Base-by-base conservation (phyloP, 805 yeast genomes). In the Candida gorgasii region DNA sequence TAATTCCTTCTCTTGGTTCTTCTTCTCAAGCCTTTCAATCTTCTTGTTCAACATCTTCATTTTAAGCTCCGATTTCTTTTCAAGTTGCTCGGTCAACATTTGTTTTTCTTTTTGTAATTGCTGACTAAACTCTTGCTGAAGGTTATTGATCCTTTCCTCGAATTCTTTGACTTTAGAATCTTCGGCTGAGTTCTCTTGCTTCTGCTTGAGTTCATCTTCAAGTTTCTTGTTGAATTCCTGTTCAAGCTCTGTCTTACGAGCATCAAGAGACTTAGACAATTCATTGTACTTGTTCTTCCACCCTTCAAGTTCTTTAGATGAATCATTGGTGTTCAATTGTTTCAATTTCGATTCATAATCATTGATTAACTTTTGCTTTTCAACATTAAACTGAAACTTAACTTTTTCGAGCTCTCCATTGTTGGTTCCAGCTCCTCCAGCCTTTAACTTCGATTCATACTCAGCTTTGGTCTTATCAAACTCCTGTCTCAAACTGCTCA, bases 41-140 rank as follows among this genome's bases (percentile, higher is more conserved):
- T 76, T 80, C 48, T 70, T 69, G 50, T 72, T 75, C 51, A 79
- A 65, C 59, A 84, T 73, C 45, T 72, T 76, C 43, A 74, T 72
- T 50, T 80, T 76, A 59, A 84, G 74, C 45, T 77, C 84, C 36
- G 73, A 74, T 53, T 80, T 81, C 55, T 79, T 77, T 38, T 77
- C 76, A 32, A 78, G 74, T 18, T 77, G 75, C 40, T 68, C 65
- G 37, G 77, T 64, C 2, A 76, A 72, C 35, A 69, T 75, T 23
- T 67, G 71, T 40, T 59, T 62, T 32, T 58, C 65, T 16, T 48
- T 47, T 15, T 50, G 50, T 27, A 57, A 40, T 34, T 48, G 46
- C 18, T 35, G 29, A 17, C 52, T 54, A 30, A 58, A 59, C 8
- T 55, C 57, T 20, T 48, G 41, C 29, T 57, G 55, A 40, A 39